Conservation (phyloP, 768 basidiomycete species). For the Pleurotus salmoneostramineus region DNA sequence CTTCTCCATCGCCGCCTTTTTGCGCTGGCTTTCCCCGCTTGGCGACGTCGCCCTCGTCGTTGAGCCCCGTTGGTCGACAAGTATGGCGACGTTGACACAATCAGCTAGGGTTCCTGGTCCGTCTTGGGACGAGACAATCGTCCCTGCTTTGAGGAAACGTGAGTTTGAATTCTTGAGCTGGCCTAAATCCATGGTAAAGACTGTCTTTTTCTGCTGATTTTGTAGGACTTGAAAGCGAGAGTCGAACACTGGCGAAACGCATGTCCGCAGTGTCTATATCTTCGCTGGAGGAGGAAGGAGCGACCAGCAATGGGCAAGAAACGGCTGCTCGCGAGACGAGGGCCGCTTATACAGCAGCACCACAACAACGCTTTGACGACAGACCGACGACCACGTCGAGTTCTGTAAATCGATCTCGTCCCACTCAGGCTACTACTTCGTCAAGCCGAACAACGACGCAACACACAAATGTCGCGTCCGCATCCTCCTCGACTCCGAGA, state of each 20-base stretch:
- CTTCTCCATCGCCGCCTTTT: background rate
- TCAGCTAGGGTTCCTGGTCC: slow-evolving; percentile 40
- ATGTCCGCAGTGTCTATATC: slow-evolving; percentile 71
- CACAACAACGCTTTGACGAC: slow-evolving; percentile 1
- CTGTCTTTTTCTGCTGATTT: slow-evolving; percentile 10
- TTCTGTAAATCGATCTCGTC: background rate
- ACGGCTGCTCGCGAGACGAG: slow-evolving; percentile 14
- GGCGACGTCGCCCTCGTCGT: background rate
- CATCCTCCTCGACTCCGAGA: slow-evolving; percentile 23
- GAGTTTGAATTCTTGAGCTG: slow-evolving; percentile 21
- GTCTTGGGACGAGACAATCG: slow-evolving; percentile 81
- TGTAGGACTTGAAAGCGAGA: slow-evolving; percentile 77
- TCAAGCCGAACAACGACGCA: slow-evolving; percentile 11
- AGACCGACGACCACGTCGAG: background rate
- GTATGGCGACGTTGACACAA: slow-evolving; percentile 24
- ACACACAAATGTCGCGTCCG: background rate
- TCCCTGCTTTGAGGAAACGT: slow-evolving; percentile 80
- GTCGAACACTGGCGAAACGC: slow-evolving; percentile 70
- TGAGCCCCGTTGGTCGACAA: background rate
- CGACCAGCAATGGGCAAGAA: slow-evolving; percentile 28
- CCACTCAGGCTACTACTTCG: slow-evolving; percentile 8
- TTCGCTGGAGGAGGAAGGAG: slow-evolving; percentile 49
- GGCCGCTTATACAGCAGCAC: slow-evolving; percentile 7
- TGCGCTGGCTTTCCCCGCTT: background rate
- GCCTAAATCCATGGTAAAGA: slow-evolving; percentile 6